A percentile compares a stretch with the other conserved stretches of the same genome.
phyloP scores from a whole-genome alignment of 768 basidiomycete genomes.

The Termitomyces sp. region DNA sequence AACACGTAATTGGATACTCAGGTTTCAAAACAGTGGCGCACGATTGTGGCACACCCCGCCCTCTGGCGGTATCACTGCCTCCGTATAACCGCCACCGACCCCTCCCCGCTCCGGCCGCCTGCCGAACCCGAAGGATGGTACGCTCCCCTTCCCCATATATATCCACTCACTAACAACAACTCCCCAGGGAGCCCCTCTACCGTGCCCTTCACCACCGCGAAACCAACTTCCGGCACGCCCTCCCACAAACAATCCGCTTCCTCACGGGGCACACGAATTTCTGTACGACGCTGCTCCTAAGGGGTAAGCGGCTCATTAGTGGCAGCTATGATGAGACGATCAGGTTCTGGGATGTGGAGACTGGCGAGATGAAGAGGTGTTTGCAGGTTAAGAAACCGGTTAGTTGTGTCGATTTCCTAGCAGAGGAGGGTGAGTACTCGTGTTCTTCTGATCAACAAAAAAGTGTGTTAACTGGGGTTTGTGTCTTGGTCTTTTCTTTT shows the following conservation, averaged over 20 bases:
- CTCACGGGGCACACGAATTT: constrained; percentile 84
- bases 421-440: constrained; percentile 59
- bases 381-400: constrained; percentile 85
- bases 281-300: constrained; percentile 74
- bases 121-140: constrained; percentile 69
- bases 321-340: constrained; percentile 93
- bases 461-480: neutral
- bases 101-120: constrained; percentile 59
- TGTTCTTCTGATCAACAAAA: neutral
- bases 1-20: constrained; percentile 20
- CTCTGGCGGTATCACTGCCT: constrained; percentile 78
- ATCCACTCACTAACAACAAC: neutral
- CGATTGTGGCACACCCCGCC: constrained; percentile 52
- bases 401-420: constrained; percentile 82
- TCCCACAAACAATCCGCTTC: constrained; percentile 75
- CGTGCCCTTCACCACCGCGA: constrained; percentile 82
- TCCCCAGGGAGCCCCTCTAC: constrained; percentile 54
- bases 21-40: constrained; percentile 44
- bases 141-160: constrained; percentile 16
- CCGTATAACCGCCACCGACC: constrained; percentile 67
- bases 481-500: constrained; percentile 1
- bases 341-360: constrained; percentile 83
- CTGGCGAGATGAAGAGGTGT: constrained; percentile 62
- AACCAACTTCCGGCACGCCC: constrained; percentile 70
- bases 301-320: constrained; percentile 79